phyloP scores from a whole-genome alignment of 495 filamentous ascomycete species.

The Penicillium mononematosum region DNA sequence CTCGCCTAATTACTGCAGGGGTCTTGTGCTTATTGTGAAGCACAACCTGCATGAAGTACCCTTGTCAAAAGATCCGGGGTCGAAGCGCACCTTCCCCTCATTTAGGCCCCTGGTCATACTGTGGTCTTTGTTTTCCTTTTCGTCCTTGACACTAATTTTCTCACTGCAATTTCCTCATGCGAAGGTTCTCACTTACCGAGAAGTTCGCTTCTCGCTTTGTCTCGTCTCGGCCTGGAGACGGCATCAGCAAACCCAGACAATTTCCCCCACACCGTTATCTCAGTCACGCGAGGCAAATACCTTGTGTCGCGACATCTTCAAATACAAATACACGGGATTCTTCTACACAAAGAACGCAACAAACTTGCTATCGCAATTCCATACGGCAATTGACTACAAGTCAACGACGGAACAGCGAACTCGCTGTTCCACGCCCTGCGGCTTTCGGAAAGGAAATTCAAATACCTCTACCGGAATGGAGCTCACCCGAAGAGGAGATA shows the following conservation, averaged over 20 bases:
- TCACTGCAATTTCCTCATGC: conserved; percentile 20
- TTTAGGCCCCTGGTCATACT: conserved; percentile 4
- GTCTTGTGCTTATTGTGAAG: conserved; percentile 3
- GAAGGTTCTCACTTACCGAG: conserved; percentile 22
- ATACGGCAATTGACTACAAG: conserved; percentile 4
- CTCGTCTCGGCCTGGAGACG: conserved; percentile 18
- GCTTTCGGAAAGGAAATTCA: conserved; percentile 2
- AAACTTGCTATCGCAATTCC: not conserved
- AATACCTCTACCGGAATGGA: conserved; percentile 5
- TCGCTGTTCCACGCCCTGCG: conserved; percentile 7
- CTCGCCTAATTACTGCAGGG: conserved; percentile 4
- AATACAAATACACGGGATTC: conserved; percentile 3
- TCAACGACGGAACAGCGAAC: not conserved
- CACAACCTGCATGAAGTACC: conserved; percentile 12
- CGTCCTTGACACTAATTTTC: not conserved
- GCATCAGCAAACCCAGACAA: conserved; percentile 9
- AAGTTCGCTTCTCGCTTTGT: conserved; percentile 26
- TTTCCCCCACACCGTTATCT: not conserved
- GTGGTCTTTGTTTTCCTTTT: not conserved
- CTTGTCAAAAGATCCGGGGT: conserved; percentile 18
- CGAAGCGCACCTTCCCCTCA: conserved; percentile 20
- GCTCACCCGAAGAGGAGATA: conserved; percentile 12
- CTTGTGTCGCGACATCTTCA: not conserved
- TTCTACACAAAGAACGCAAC: not conserved
- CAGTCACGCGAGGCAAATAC: conserved; percentile 10